Percentiles rank a stretch among this genome's conserved stretches.
Conservation (phyloP, 2,329 filamentous ascomycete species). For the Ophiostoma himal-ulmi region DNA sequence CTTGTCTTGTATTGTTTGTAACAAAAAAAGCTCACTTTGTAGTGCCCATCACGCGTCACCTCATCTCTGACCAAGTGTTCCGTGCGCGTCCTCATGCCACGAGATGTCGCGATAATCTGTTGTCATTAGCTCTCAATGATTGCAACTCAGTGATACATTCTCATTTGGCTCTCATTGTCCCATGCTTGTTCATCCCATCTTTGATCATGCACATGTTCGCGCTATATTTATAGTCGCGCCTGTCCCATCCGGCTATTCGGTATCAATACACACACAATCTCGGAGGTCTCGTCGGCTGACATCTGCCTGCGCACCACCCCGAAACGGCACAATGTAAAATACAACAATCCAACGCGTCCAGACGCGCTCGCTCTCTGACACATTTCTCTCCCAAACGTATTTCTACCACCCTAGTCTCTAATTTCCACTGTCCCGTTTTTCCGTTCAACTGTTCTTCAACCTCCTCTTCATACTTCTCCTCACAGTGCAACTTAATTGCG, state of each 20-base stretch:
- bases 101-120: neutral
- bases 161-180: neutral
- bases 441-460: neutral
- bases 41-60: neutral
- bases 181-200: neutral
- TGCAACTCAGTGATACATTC: neutral
- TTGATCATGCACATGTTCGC: neutral
- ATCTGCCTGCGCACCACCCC: neutral
- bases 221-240: neutral
- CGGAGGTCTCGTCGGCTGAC: too few species aligned
- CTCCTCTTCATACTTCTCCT: neutral
- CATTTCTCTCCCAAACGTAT: neutral
- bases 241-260: neutral
- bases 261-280: too few species aligned
- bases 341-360: neutral
- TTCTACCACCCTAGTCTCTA: neutral
- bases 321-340: conserved; percentile 7
- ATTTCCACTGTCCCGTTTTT: neutral
- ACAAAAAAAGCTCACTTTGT: neutral
- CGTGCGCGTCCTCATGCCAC: neutral
- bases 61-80: conserved; percentile 2
- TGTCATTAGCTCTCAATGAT: neutral
- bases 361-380: neutral
- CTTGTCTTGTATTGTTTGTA: neutral
- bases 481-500: neutral